phyloP scores from a whole-genome alignment of 176 grass and related monocot genomes.

The Musa acuminata region DNA sequence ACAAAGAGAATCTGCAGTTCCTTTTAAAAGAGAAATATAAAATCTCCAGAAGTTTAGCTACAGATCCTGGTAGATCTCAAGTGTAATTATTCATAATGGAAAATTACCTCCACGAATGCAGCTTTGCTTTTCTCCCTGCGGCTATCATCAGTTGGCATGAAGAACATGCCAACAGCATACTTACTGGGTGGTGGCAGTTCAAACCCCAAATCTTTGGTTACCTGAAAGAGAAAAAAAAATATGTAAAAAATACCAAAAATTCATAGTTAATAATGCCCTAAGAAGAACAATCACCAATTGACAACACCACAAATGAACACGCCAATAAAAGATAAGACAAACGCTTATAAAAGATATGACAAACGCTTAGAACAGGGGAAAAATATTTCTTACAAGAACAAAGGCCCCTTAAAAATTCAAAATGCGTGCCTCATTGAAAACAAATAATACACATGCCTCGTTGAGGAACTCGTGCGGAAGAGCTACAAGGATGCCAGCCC shows the following conservation, averaged over 20 bases:
- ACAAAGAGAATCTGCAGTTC: not conserved
- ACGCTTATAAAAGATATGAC: not conserved
- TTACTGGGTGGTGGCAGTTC: constrained; percentile 52
- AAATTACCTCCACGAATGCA: constrained; percentile 63
- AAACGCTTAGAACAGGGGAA: not conserved
- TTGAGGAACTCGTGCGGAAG: constrained; percentile 68
- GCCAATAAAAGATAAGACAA: not conserved
- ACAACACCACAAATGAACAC: not conserved
- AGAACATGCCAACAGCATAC: constrained; percentile 90
- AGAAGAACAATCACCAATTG: not conserved
- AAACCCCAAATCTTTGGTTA: constrained; percentile 67
- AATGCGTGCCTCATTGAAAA: too few species aligned
- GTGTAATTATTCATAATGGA: not conserved
- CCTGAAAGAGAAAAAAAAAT: constrained; percentile 32
- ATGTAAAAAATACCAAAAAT: not conserved
- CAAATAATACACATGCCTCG: constrained; percentile 31
- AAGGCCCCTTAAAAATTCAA: not conserved
- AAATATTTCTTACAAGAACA: not conserved
- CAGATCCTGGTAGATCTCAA: not conserved
- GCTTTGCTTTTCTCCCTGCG: constrained; percentile 55
- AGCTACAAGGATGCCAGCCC: constrained; percentile 86
- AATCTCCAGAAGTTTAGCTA: not conserved
- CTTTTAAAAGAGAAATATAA: not conserved
- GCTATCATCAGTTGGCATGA: constrained; percentile 68
- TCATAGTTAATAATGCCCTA: not conserved